Conservation (phyloP, 768 basidiomycete genomes). For the Agaricus subrufescens region DNA sequence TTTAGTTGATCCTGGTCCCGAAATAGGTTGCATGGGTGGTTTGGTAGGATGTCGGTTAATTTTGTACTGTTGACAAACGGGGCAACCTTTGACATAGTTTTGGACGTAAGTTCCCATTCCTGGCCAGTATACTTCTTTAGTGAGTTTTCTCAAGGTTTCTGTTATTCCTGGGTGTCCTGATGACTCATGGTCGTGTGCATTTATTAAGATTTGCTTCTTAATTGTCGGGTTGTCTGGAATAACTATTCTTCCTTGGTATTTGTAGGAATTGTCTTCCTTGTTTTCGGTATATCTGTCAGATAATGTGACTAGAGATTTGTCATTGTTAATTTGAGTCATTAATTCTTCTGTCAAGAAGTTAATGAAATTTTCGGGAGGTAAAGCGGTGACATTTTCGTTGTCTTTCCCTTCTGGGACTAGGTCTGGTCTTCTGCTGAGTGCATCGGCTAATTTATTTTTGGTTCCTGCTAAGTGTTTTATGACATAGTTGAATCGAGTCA, state of each 20-base stretch:
- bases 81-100: constrained; percentile 18
- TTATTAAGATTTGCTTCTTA: neutral
- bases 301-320: too few relatives aligned
- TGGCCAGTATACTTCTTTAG: constrained; percentile 18
- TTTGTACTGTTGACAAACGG: constrained; percentile 16
- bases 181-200: constrained; percentile 7
- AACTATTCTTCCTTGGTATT: neutral
- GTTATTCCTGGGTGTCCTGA: constrained; percentile 13
- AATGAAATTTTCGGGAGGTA: too few relatives aligned
- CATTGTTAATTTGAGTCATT: too few relatives aligned
- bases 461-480: too few relatives aligned
- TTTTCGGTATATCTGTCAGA: too few relatives aligned
- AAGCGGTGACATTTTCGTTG: too few relatives aligned
- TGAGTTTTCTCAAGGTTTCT: constrained; percentile 3
- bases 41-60: constrained; percentile 10
- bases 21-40: constrained; percentile 8
- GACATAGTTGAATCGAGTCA: too few relatives aligned
- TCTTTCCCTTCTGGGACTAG: too few relatives aligned
- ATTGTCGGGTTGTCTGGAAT: constrained; percentile 2
- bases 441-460: neutral
- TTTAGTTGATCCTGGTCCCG: neutral
- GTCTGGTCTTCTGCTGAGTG: too few relatives aligned
- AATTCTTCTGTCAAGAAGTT: too few relatives aligned
- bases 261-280: too few relatives aligned
- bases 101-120: constrained; percentile 13